Evolutionary conservation across 495 filamentous ascomycete genomes (phyloP), one percentile per base, ranked within the genome.

Genomic region (Penicillium coffeae): DNA sequence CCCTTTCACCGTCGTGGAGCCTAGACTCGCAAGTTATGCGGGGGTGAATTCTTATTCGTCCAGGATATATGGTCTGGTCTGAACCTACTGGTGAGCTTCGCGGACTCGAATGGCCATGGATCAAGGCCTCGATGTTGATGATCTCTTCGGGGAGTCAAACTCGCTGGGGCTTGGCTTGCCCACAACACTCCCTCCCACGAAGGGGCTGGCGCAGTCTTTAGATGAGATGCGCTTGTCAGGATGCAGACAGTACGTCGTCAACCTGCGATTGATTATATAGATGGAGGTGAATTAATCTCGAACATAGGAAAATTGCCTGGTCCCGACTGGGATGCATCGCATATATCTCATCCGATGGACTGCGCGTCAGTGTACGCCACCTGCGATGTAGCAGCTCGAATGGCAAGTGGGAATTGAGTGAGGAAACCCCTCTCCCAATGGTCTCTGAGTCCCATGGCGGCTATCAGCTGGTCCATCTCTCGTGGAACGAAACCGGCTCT

Each of bases 241-340:
- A 2, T 95, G 89, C 60, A 87, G 85, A 72, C 86, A 92, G 88
- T 95, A 77, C 71, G 83, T 79, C 41, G n/a, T 40, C 18, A 35
- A 10, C 10, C 15, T 27, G n/a, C 16, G 16, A 39, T 20, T 6
- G 18, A 15, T 30, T 21, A 15, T 15, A 14, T 8, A 2, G 38
- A 16, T 15, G 8, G 1, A n/a, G 15, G 12, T 36, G 9, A 21
- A 45, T 42, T 58, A 38, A 60, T 47, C 21, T 15, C 10, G 5
- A 7, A 2, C 45, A 12, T 56, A 95, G 90, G 55, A 85, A 79
- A 51, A 78, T 96, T 44, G 85, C 85, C 40, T 97, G 94, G 94
- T 96, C 93, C 14, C 88, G 85, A 47, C 73, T 83, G 59, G 93
- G 93, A 46, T 89, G 83, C 56, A 87, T 97, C 63, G 92, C 92